These are phyloP conservation scores for Pseudogymnoascus sp. DNA, from an alignment of 2,329 filamentous ascomycete species.

Conservation along the genomic window DNA sequence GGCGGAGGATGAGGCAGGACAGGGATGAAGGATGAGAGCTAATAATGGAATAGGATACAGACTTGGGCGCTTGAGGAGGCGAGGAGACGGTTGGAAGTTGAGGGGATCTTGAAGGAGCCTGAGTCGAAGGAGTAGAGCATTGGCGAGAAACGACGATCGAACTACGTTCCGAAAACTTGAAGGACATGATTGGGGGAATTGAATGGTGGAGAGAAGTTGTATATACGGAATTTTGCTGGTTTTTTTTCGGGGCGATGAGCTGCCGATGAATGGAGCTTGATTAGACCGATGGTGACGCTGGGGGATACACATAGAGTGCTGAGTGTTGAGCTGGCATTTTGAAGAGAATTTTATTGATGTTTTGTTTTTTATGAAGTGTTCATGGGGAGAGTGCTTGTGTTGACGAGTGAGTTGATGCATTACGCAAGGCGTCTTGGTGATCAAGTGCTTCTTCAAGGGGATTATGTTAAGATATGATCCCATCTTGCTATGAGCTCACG, in stretches of 20 bases:
- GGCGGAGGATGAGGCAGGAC: constrained; percentile 1
- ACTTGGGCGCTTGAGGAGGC: constrained; percentile 99
- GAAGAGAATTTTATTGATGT: background rate
- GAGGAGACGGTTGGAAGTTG: constrained; percentile 84
- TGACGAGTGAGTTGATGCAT: background rate
- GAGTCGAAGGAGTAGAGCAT: constrained; percentile 36
- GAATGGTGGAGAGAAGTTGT: background rate
- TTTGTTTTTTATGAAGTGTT: background rate
- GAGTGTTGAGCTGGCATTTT: background rate
- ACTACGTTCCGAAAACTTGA: background rate
- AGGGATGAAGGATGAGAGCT: constrained; percentile 18
- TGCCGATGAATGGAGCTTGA: background rate
- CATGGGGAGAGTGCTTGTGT: background rate
- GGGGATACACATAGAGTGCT: background rate
- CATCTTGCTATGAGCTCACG: background rate
- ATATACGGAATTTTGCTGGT: background rate
- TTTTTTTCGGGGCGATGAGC: background rate
- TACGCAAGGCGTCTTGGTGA: background rate
- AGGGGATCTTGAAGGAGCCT: constrained; percentile 85
- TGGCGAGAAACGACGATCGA: background rate
- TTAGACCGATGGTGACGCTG: background rate
- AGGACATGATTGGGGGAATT: background rate
- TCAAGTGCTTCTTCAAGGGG: background rate
- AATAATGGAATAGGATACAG: constrained; percentile 72
- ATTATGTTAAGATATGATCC: background rate